Evolutionary conservation across 2,329 filamentous ascomycete species (phyloP).

Genomic region (Phialemonium atrogriseum): DNA sequence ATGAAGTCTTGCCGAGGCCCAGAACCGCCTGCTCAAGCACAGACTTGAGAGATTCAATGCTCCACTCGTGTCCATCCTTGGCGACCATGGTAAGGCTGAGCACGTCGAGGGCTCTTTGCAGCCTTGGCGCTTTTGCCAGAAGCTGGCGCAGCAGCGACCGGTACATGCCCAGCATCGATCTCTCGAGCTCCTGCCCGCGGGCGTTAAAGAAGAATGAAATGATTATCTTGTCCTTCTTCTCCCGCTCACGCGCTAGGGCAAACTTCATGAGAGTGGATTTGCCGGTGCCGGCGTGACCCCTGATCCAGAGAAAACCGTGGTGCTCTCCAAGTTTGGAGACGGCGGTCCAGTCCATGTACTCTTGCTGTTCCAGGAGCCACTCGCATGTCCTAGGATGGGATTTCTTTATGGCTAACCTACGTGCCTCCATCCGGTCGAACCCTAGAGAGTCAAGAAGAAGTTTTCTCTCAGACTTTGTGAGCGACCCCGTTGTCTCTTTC

Average conservation of each 20-base stretch:
- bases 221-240: slow-evolving; percentile 4
- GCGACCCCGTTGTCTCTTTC: too few species aligned
- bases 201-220: slow-evolving; percentile 41
- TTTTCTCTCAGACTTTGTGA: slow-evolving; percentile 3
- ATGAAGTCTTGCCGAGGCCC: slow-evolving; percentile 4
- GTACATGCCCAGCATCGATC: slow-evolving; percentile 35
- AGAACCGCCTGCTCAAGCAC: slow-evolving; percentile 10
- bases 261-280: slow-evolving; percentile 3
- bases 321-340: slow-evolving; percentile 14
- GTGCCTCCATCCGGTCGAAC: slow-evolving; percentile 14
- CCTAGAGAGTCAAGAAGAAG: slow-evolving; percentile 9
- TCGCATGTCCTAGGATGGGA: slow-evolving; percentile 14
- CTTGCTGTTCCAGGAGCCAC: slow-evolving; percentile 11
- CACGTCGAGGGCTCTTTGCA: slow-evolving; percentile 14
- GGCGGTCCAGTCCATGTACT: slow-evolving; percentile 26
- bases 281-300: background rate
- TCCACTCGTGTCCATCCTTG: slow-evolving; percentile 4
- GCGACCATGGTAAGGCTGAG: background rate
- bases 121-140: slow-evolving; percentile 20
- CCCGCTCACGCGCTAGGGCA: background rate
- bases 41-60: slow-evolving; percentile 4
- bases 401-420: slow-evolving; percentile 9
- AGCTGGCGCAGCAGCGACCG: slow-evolving; percentile 38
- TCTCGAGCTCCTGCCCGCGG: slow-evolving; percentile 31
- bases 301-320: slow-evolving; percentile 3